phyloP scores from a whole-genome alignment of 192 early-diverging fungal species.

The Mortierella claussenii region DNA sequence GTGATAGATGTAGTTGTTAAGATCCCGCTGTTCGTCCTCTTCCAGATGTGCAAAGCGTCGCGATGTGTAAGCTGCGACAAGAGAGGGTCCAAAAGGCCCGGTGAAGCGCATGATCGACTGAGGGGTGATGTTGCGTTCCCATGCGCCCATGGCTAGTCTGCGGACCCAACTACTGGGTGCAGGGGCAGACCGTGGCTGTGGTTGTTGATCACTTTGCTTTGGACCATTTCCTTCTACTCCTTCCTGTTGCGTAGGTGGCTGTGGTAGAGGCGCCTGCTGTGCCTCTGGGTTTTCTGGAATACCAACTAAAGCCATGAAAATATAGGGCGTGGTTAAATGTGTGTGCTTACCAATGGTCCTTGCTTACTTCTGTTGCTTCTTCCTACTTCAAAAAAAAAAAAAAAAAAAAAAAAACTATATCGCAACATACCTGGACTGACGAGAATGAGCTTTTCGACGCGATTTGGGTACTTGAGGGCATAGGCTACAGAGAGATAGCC shows the following conservation, averaged over 20 bases:
- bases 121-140: slow-evolving; percentile 85
- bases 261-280: slow-evolving; percentile 35
- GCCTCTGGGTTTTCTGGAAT: slow-evolving; percentile 67
- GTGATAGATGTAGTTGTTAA: slow-evolving; percentile 87
- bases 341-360: no score
- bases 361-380: no score
- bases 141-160: slow-evolving; percentile 64
- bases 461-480: slow-evolving; percentile 86
- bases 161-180: slow-evolving; percentile 31
- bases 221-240: not conserved
- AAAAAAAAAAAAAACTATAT: not conserved
- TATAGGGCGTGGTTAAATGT: no score
- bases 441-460: slow-evolving; percentile 88
- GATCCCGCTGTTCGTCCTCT: slow-evolving; percentile 68
- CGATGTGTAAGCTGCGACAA: slow-evolving; percentile 64
- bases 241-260: slow-evolving; percentile 10
- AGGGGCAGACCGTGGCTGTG: slow-evolving; percentile 12
- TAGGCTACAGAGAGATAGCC: slow-evolving; percentile 90
- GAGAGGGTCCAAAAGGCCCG: slow-evolving; percentile 83
- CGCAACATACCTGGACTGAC: slow-evolving; percentile 76
- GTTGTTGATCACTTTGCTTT: not conserved
- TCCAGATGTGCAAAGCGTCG: slow-evolving; percentile 74
- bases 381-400: no score
- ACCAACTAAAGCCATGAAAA: no score
- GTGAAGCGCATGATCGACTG: slow-evolving; percentile 78